These are phyloP conservation scores for Auricularia cornea DNA, from an alignment of 768 basidiomycete species.

Conservation along the genomic window DNA sequence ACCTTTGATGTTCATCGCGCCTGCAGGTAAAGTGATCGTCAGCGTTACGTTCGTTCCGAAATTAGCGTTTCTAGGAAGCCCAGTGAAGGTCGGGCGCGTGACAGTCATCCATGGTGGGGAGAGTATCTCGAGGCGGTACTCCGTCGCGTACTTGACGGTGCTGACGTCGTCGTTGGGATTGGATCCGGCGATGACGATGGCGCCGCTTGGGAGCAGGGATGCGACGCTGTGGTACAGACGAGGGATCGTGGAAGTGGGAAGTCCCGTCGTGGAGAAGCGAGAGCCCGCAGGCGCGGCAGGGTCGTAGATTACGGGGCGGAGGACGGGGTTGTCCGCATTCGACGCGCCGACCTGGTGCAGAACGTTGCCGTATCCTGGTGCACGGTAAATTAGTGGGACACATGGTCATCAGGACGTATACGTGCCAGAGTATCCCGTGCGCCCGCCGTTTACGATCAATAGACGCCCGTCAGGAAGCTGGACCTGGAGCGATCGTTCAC, in stretches of 20 bases:
- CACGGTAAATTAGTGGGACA: not conserved
- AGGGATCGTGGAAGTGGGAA: conserved; percentile 37
- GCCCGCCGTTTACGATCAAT: conserved; percentile 27
- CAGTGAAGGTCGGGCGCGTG: conserved; percentile 24
- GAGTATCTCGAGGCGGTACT: conserved; percentile 32
- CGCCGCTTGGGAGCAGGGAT: conserved; percentile 48
- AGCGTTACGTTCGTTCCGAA: conserved; percentile 33
- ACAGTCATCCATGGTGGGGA: conserved; percentile 36
- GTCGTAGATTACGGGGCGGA: conserved; percentile 42
- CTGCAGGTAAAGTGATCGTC: conserved; percentile 11
- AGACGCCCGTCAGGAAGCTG: conserved; percentile 19
- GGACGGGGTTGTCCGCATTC: conserved; percentile 30
- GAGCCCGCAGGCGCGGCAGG: conserved; percentile 34
- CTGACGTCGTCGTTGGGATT: conserved; percentile 39
- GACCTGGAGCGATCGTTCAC: not conserved
- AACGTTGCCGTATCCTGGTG: conserved; percentile 12
- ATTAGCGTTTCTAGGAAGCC: conserved; percentile 22
- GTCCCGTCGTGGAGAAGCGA: conserved; percentile 39
- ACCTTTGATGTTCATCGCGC: conserved; percentile 2
- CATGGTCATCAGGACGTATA: not conserved
- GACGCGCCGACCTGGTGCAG: conserved; percentile 23
- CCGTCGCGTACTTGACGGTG: conserved; percentile 12
- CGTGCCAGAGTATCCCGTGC: conserved; percentile 25
- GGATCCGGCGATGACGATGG: conserved; percentile 36
- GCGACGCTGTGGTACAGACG: conserved; percentile 57